Evolutionary conservation across 163 green algal genomes (phyloP).

Genomic region (Botryococcus braunii): DNA sequence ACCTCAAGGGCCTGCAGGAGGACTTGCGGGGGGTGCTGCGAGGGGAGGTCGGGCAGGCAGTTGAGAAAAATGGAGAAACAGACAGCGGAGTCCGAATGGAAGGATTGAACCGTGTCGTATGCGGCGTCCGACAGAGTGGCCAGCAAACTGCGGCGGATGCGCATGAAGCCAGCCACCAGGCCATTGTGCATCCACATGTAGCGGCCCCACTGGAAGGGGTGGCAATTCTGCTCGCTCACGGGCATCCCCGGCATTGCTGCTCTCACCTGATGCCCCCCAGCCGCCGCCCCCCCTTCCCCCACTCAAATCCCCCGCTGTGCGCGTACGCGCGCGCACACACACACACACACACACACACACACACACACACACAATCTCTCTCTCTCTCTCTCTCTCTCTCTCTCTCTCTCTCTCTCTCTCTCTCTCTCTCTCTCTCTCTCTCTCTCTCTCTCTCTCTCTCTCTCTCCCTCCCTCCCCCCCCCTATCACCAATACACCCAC

Average conservation of each 20-base stretch:
- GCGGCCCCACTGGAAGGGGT: conserved; percentile 64
- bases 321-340: too few species aligned
- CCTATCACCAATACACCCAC: too few species aligned
- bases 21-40: conserved; percentile 53
- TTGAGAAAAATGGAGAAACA: conserved; percentile 91
- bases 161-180: conserved; percentile 67
- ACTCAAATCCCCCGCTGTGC: conserved; percentile 16
- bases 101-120: conserved; percentile 52
- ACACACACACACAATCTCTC: too few species aligned
- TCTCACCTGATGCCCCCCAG: conserved; percentile 12
- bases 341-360: too few species aligned
- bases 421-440: too few species aligned
- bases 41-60: conserved; percentile 68
- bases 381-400: too few species aligned
- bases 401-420: too few species aligned
- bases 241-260: conserved; percentile 84
- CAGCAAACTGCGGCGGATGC: conserved; percentile 63
- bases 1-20: conserved; percentile 74
- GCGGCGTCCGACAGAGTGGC: conserved; percentile 56
- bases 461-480: too few species aligned
- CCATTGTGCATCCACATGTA: conserved; percentile 99
- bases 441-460: too few species aligned
- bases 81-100: conserved; percentile 89
- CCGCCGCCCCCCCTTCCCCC: too few species aligned
- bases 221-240: conserved; percentile 93